Evolutionary conservation across 495 filamentous ascomycete genomes (phyloP).

Genomic region (Penicillium simplicissimum): DNA sequence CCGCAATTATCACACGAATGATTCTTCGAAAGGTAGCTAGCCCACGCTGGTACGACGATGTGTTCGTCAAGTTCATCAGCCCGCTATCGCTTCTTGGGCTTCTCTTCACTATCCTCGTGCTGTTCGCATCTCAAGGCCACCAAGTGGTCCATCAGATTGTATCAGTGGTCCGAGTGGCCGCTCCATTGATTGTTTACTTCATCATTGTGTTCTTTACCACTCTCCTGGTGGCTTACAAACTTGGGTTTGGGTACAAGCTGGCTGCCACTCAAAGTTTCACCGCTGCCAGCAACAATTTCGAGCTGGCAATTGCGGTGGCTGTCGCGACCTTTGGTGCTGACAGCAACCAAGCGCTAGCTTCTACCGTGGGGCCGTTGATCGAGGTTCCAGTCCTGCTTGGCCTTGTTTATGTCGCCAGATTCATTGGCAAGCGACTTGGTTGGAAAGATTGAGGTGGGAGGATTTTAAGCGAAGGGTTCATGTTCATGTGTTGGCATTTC

Average conservation of each 20-base stretch:
- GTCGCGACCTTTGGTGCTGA: conserved; percentile 79
- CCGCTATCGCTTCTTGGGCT: conserved; percentile 83
- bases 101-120: conserved; percentile 80
- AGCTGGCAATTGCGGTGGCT: conserved; percentile 89
- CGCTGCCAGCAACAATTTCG: conserved; percentile 94
- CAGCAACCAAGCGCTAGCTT: conserved; percentile 83
- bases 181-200: conserved; percentile 82
- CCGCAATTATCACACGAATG: conserved; percentile 75
- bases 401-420: conserved; percentile 74
- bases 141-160: conserved; percentile 84
- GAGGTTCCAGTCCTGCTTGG: conserved; percentile 85
- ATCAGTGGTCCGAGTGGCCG: conserved; percentile 74
- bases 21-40: conserved; percentile 55
- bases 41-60: conserved; percentile 61
- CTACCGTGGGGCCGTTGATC: conserved; percentile 87
- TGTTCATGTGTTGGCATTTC: background rate
- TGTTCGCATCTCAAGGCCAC: conserved; percentile 79
- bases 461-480: too few relatives aligned
- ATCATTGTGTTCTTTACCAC: conserved; percentile 70
- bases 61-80: conserved; percentile 66
- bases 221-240: conserved; percentile 52
- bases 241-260: conserved; percentile 75
- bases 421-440: conserved; percentile 20
- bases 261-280: conserved; percentile 86
- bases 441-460: conserved; percentile 21